Base-by-base conservation (phyloP, 345 rosid genomes). In the Tarenaya hassleriana region DNA sequence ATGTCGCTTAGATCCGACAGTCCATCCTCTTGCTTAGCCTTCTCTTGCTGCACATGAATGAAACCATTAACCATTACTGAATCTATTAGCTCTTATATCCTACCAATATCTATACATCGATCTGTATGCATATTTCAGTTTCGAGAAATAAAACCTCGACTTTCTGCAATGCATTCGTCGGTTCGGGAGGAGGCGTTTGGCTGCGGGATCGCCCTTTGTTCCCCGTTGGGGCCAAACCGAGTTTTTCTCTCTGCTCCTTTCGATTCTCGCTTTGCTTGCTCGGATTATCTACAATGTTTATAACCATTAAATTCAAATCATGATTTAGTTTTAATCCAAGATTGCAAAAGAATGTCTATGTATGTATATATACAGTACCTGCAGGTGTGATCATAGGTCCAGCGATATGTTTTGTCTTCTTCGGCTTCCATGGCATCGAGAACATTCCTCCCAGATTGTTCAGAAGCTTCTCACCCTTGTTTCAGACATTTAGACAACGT, bases 381-480 rank as follows among this genome's bases (percentile, higher is more conserved):
- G n/a, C n/a, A n/a, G n/a, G n/a, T n/a, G n/a, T n/a, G n/a, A n/a
- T n/a, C n/a, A 71, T 62, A 31, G 97, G 97, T 35, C 98, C 95
- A 9, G 47, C 62, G 7, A 92, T 77, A 27, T 68, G 60, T 54
- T 75, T 88, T 50, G 77, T 78, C 79, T 78, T 92, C 73, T 85
- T 88, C 5, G 95, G 97, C 71, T 88, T 92, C 98, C 98, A 92
- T 5, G 86, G 85, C 73, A 34, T 92, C 38, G 90, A 79, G 58
- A 85, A 85, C 63, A 92, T 76, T 49, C 97, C 91, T 40, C 98
- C 98, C 55, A 92, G 95, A 66, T 79, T 88, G 50, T 95, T 95
- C 60, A 92, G 74, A 57, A 92, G 88, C 79, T 85, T 92, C 76
- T 92, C 98, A 49, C 98, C 97, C 98, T 92, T n/a, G n/a, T n/a